These are phyloP conservation scores for Lipomyces yamanashiensis DNA, from an alignment of 805 yeast genomes.

Conservation along the genomic window DNA sequence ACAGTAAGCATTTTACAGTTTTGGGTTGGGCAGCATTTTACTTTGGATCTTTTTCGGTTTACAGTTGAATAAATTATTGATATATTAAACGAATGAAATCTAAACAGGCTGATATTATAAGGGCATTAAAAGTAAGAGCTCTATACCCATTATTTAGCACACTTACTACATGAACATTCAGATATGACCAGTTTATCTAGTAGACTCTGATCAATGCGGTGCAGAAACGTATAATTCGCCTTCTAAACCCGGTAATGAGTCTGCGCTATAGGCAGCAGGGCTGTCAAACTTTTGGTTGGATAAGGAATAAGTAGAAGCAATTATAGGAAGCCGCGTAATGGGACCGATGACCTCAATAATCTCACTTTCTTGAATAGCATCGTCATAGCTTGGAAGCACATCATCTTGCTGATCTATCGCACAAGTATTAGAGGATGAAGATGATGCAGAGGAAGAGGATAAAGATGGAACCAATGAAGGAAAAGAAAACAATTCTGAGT, in stretches of 20 bases:
- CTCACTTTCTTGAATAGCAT: conserved; percentile 20
- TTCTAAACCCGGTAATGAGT: too few relatives aligned
- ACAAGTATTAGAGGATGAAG: neutral
- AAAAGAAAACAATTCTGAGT: neutral
- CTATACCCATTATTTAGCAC: too few relatives aligned
- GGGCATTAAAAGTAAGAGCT: too few relatives aligned
- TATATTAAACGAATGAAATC: too few relatives aligned
- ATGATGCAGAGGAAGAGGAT: neutral
- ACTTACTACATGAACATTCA: too few relatives aligned
- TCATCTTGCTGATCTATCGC: neutral
- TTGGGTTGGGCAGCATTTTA: conserved; percentile 4
- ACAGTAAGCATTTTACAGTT: neutral
- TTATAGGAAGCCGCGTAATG: neutral
- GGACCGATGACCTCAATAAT: conserved; percentile 21
- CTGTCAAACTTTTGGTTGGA: neutral
- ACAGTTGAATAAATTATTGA: neutral
- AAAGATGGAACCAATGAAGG: neutral
- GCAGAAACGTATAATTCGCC: too few relatives aligned
- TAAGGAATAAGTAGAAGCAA: neutral
- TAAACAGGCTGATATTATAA: too few relatives aligned
- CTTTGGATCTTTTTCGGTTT: neutral
- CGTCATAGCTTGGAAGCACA: conserved; percentile 21
- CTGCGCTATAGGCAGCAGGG: neutral
- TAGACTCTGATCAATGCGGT: too few relatives aligned
- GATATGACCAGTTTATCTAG: too few relatives aligned